Base-by-base conservation (phyloP, 1,139 yeast species). In the Spathaspora sp. region DNA sequence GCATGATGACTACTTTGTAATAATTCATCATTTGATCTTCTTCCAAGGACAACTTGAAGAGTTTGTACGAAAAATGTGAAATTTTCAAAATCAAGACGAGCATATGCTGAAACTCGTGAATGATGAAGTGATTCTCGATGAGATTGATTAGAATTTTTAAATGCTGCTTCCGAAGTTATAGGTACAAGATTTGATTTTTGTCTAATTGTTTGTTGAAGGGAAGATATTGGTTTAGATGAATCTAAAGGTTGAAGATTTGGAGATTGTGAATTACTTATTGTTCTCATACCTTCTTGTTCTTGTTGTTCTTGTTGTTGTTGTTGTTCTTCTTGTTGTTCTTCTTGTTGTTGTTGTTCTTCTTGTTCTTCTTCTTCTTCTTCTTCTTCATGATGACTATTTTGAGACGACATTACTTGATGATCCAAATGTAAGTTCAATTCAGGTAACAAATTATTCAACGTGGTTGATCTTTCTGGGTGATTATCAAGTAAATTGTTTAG, bases 1-100 rank as follows among this genome's bases (percentile, higher is more conserved):
- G 88, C 78, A 58, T 82, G 76, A 56, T 72, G 69, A 55, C 70
- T 58, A 56, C 74, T 62, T 55, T 76, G 81, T 15, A 73, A 59
- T 24, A 72, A 65, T 43, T 82, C 87, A 54, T 87, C 87, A 59
- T 86, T 90, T 8, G 95, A 86, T 51, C 89, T 80, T 55, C 99
- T 77, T 7, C 99, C 99, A 39, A 93, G 72, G 7, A 93, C 80
- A 2, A 93, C 97, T 63, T 93, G 98, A 57, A 93, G 75, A 1
- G 99, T 93, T 66, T 93, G 99, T 3, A 93, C 97, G 58, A 90
- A 93, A 64, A 95, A 93, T 3, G 96, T 89, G 63, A 86, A 91
- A 54, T 89, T 84, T 51, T 89, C 96, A 65, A 93, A 93, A 63
- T 93, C 98, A 38, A 93, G 70, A 54, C 97, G 77, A 1, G 99